Evolutionary conservation across 2,329 filamentous ascomycete species (phyloP), one percentile per base, ranked within the genome.

Genomic region (Ophiostoma angusticollis): DNA sequence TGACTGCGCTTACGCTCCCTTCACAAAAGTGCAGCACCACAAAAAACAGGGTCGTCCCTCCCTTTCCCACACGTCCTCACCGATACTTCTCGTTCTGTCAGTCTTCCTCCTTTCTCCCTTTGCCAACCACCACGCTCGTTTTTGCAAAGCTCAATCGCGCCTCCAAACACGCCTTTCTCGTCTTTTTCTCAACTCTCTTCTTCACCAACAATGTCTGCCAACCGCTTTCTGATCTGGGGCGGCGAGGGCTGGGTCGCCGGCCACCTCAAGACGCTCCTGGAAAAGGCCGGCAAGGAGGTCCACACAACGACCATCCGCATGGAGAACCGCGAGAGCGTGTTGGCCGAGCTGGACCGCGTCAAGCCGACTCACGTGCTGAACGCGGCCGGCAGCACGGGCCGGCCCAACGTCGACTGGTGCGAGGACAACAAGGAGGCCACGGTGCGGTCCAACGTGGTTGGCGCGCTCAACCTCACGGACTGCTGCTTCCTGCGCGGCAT

Each of bases 331-430:
- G 65, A 71, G 50, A 60, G 60, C 39, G 74, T 80, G 40, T 54
- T 70, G 38, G 59, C 62, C 32, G 68, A 73, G 53, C 63, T 81
- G 19, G 65, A 74, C 35, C 61, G 60, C 36, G 58, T 76, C 54
- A 70, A 71, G 56, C 78, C 77, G 17, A 80, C 74, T 4, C 74
- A 80, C 51, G 74, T 80, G 40, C 59, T 81, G 36, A 80, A 80
- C 56, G 72, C 69, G 44, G 77, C 77, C 34, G 77, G 76, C 44
- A 74, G 68, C 52, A 80, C 75, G 3, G 77, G 78, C 35, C 65
- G 74, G 18, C 76, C 76, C 45, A 81, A 80, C 47, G 74, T 80
- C 54, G 77, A 80, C 58, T 80, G 75, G 75, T 80, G 77, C 50
- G 78, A 82, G 59, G 72, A 78, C 52, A 70, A 81, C 62, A 78